A percentile compares a stretch with the other conserved stretches of the same genome.
Conservation (phyloP, 2,329 filamentous ascomycete genomes). For the Alternaria arbusti region DNA sequence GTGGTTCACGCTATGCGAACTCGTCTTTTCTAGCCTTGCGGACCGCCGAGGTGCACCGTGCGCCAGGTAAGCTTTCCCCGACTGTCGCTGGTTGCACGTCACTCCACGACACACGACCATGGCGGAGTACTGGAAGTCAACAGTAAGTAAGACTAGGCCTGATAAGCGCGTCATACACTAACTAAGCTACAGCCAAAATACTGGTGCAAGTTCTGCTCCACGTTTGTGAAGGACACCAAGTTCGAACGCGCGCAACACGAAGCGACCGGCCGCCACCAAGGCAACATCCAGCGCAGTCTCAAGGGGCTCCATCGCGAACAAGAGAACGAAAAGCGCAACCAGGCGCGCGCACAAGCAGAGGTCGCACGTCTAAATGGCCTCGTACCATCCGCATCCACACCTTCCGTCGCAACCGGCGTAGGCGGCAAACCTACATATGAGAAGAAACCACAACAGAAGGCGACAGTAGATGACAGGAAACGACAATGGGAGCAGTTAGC, state of each 20-base stretch:
- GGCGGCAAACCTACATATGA: constrained; percentile 36
- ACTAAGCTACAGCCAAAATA: constrained; percentile 70
- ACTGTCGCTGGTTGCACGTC: neutral
- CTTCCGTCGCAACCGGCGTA: constrained; percentile 36
- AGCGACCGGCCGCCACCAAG: constrained; percentile 82
- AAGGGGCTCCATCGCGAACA: constrained; percentile 86
- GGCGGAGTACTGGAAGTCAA: constrained; percentile 99
- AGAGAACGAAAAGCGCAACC: constrained; percentile 80
- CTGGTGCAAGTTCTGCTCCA: constrained; percentile 97
- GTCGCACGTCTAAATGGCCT: constrained; percentile 84
- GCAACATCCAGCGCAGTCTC: constrained; percentile 84
- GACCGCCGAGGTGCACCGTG: constrained; percentile 11
- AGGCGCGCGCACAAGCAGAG: constrained; percentile 82
- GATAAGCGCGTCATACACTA: constrained; percentile 1
- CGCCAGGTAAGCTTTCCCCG: neutral
- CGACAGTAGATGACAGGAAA: constrained; percentile 72
- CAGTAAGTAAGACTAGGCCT: constrained; percentile 54
- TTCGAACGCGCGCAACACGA: constrained; percentile 91
- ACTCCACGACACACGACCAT: constrained; percentile 56
- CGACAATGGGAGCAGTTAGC: constrained; percentile 86
- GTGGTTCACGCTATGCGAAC: neutral
- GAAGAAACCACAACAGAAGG: constrained; percentile 50
- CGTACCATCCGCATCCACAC: constrained; percentile 57
- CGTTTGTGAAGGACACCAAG: constrained; percentile 89
- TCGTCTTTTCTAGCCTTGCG: neutral